These are phyloP conservation scores for Asterionellopsis glacialis DNA, from an alignment of 108 stramenopile genomes.

Conservation along the genomic window DNA sequence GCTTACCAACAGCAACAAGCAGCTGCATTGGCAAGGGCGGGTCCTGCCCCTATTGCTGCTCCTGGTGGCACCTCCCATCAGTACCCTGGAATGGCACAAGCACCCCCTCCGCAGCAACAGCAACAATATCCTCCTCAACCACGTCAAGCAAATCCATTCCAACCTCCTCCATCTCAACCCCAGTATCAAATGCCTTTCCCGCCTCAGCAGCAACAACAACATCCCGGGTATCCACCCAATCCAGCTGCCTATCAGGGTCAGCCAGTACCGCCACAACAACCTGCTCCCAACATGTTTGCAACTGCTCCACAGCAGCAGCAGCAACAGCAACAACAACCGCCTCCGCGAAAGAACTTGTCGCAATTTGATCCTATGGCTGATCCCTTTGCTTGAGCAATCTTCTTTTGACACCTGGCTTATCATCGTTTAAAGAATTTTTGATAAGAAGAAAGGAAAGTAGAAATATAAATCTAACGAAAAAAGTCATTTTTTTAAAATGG, in stretches of 20 bases:
- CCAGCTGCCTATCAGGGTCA: background rate
- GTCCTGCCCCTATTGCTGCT: slow-evolving; percentile 1
- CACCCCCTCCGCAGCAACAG: background rate
- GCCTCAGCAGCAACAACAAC: background rate
- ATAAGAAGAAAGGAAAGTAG: too few species aligned
- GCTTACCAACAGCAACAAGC: background rate
- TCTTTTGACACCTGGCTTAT: too few species aligned
- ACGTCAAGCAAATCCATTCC: background rate
- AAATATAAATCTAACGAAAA: too few species aligned
- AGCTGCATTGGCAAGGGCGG: background rate
- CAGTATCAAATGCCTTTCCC: slow-evolving; percentile 3
- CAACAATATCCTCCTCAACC: slow-evolving; percentile 3
- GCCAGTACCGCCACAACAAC: slow-evolving; percentile 6
- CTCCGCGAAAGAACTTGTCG: slow-evolving; percentile 6
- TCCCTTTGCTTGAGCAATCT: too few species aligned
- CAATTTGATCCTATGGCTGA: slow-evolving; percentile 31
- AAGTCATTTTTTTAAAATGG: too few species aligned
- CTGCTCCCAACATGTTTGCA: slow-evolving; percentile 5
- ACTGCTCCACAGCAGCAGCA: slow-evolving; percentile 8
- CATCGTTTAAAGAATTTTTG: too few species aligned
- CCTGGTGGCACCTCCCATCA: background rate
- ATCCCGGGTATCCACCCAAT: background rate
- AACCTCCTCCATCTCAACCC: background rate
- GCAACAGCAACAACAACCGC: slow-evolving; percentile 9
- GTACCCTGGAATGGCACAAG: background rate